Evolutionary conservation across 192 early-diverging fungal genomes (phyloP), one percentile per base, ranked within the genome.

Genomic region (Linnemannia exigua): DNA sequence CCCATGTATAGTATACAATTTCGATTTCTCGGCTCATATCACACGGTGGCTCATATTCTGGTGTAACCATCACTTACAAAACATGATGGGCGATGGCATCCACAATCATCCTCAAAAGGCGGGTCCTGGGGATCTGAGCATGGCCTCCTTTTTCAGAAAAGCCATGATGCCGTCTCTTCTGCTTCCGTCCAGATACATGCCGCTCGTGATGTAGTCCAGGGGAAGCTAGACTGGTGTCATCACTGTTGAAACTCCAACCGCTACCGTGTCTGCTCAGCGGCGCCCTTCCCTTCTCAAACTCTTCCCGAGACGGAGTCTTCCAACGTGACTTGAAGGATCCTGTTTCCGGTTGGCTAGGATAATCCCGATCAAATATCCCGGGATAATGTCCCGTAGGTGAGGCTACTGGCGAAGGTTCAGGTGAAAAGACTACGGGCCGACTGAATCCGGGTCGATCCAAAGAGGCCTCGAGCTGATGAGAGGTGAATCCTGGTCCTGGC

Each of bases 21-120:
- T 6, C 41, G 41, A 44, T 3, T 44, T 44, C 41, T n/a, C n/a
- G n/a, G n/a, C n/a, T n/a, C n/a, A n/a, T n/a, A n/a, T n/a, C n/a
- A n/a, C n/a, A n/a, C n/a, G n/a, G n/a, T n/a, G n/a, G n/a, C n/a
- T 31, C 67, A 36, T 54, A 35, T 54, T 14, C 25, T 6, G 11
- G 7, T 54, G 6, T 54, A 25, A 12, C 14, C 28, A 31, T 28
- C 19, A 86, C 91, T 88, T 89, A 92, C 91, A 91, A 91, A 7
- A 91, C 90, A 76, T 89, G 89, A 31, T 89, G 90, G 25, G 91
- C 79, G 68, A 91, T 92, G 8, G 89, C 88, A 81, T 92, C 91
- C 33, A 92, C 83, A 51, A 92, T 88, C 11, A 91, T 48, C 15
- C 91, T 87, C 61, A 91, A 63, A 22, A 92, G 76, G 22, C 88